These are phyloP conservation scores for Coemansia sp. DNA, from an alignment of 192 early-diverging fungal genomes.

Conservation along the genomic window DNA sequence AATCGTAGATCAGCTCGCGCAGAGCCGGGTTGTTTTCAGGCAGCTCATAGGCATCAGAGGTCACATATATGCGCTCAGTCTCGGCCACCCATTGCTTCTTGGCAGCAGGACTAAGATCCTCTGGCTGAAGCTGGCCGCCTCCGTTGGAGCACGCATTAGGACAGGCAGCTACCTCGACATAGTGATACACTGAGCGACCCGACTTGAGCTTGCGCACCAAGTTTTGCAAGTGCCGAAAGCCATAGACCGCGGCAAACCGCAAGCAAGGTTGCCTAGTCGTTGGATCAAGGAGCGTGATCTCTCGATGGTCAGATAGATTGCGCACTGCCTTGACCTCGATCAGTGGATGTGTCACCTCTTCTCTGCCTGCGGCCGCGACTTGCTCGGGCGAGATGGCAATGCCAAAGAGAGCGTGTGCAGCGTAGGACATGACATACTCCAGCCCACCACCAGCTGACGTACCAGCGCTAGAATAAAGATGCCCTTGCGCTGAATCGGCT, in stretches of 20 bases:
- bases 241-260: constrained; percentile 87
- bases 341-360: constrained; percentile 39
- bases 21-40: constrained; percentile 69
- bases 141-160: constrained; percentile 98
- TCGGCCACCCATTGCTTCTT: constrained; percentile 77
- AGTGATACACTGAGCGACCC: constrained; percentile 77
- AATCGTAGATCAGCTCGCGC: constrained; percentile 72
- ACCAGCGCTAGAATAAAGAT: constrained; percentile 69
- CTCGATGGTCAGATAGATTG: constrained; percentile 79
- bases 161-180: constrained; percentile 97
- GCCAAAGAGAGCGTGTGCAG: constrained; percentile 78
- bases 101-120: constrained; percentile 46
- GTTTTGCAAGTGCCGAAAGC: constrained; percentile 98
- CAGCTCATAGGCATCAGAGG: constrained; percentile 57
- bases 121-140: constrained; percentile 88
- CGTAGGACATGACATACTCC: constrained; percentile 85
- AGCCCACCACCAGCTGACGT: constrained; percentile 91
- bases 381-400: constrained; percentile 63
- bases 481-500: constrained; percentile 22
- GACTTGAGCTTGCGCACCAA: constrained; percentile 94
- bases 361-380: constrained; percentile 48
- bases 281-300: constrained; percentile 62
- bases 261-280: constrained; percentile 61
- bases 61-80: constrained; percentile 70
- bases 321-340: constrained; percentile 73